Evolutionary conservation across 306 rosid genomes (phyloP).

Genomic region (Citrullus colocynthis): DNA sequence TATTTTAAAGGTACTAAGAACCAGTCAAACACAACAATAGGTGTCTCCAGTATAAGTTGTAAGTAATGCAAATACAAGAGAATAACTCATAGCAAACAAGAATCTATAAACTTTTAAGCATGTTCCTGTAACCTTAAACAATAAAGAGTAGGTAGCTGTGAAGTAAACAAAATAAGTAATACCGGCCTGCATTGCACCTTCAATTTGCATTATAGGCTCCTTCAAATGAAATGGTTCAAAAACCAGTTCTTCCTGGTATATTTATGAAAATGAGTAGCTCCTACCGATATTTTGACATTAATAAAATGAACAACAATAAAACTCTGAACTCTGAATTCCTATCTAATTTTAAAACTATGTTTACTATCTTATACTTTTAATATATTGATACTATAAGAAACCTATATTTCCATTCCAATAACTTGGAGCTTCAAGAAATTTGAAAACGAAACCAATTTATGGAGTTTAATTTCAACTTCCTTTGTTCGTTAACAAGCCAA

Average conservation of each 20-base stretch:
- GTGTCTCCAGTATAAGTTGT: not conserved
- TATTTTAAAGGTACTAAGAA: not conserved
- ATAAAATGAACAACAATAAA: not conserved
- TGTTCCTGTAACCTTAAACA: not conserved
- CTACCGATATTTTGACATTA: not conserved
- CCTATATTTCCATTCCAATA: not conserved
- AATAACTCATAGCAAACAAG: not conserved
- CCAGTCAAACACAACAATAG: not conserved
- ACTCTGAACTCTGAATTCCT: not conserved
- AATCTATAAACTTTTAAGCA: not conserved
- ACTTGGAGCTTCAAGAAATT: not conserved
- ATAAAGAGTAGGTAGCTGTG: constrained; percentile 8
- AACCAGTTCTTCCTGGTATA: constrained; percentile 18
- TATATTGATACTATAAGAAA: not conserved
- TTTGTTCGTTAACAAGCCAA: not conserved
- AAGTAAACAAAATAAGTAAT: constrained; percentile 15
- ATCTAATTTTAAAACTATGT: not conserved
- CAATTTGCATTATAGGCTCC: constrained; percentile 5
- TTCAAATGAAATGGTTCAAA: constrained; percentile 16
- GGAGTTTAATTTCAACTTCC: not conserved
- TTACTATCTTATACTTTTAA: not conserved
- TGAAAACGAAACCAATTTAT: constrained; percentile 2
- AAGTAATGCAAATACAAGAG: not conserved
- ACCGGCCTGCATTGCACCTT: constrained; percentile 24
- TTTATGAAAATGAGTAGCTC: not conserved